A percentile compares a stretch with the other conserved stretches of the same genome.
phyloP scores from a whole-genome alignment of 208 protist species.

The Endotrypanum monterogeii region DNA sequence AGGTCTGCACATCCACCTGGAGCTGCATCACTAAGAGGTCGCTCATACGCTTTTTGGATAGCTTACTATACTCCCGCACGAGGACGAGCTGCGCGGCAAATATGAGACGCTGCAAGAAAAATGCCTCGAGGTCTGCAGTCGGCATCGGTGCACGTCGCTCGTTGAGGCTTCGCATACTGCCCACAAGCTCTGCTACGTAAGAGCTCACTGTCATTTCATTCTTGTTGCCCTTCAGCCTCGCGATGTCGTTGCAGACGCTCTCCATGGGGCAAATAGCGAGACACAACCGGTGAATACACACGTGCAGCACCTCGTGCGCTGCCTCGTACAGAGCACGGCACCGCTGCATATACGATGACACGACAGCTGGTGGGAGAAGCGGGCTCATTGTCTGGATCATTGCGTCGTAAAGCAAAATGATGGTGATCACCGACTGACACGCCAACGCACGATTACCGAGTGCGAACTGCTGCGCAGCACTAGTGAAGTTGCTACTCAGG shows the following conservation, averaged over 20 bases:
- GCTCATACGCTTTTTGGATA: slow-evolving; percentile 63
- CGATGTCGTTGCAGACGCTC: slow-evolving; percentile 49
- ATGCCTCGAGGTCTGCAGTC: slow-evolving; percentile 58
- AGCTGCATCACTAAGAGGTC: slow-evolving; percentile 85
- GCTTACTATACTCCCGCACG: slow-evolving; percentile 77
- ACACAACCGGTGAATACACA: slow-evolving; percentile 78
- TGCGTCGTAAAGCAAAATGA: slow-evolving; percentile 68
- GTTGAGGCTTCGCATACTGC: slow-evolving; percentile 51
- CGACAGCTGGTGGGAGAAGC: slow-evolving; percentile 48
- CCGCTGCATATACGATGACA: slow-evolving; percentile 45
- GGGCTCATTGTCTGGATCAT: slow-evolving; percentile 52
- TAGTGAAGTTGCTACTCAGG: slow-evolving; percentile 56
- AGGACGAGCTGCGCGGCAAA: slow-evolving; percentile 72
- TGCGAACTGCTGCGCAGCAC: slow-evolving; percentile 61
- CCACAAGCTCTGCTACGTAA: slow-evolving; percentile 65
- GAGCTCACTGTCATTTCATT: slow-evolving; percentile 63
- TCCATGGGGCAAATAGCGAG: slow-evolving; percentile 77
- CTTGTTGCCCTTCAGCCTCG: slow-evolving; percentile 53
- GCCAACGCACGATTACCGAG: slow-evolving; percentile 64
- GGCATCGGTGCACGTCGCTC: slow-evolving; percentile 56
- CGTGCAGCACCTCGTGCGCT: slow-evolving; percentile 72
- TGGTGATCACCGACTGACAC: slow-evolving; percentile 54
- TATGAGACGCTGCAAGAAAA: slow-evolving; percentile 68
- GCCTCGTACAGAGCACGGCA: slow-evolving; percentile 46
- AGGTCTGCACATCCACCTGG: slow-evolving; percentile 79